phyloP scores from a whole-genome alignment of 208 protist genomes.

The Leishmania lainsoni region DNA sequence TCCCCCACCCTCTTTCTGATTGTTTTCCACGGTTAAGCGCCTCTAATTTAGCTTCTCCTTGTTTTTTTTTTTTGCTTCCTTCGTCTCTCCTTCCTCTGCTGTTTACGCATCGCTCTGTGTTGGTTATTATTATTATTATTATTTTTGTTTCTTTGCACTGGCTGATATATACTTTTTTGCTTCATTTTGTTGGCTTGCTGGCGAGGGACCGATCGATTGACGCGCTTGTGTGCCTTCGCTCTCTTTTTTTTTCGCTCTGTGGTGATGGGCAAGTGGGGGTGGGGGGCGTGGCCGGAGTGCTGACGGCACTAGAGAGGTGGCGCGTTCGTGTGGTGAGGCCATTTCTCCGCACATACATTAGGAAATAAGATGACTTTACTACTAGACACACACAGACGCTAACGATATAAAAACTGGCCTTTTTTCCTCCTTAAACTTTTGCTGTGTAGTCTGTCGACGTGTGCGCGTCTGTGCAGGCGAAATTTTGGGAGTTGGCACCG shows the following conservation, averaged over 20 bases:
- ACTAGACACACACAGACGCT: neutral
- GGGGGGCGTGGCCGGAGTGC: no score
- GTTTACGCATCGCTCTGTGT: neutral
- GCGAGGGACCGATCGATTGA: neutral
- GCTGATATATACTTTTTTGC: neutral
- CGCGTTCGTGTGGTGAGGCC: neutral
- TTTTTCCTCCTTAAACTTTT: slow-evolving; percentile 2
- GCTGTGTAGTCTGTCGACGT: slow-evolving; percentile 1
- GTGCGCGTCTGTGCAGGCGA: neutral
- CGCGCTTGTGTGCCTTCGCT: slow-evolving; percentile 8
- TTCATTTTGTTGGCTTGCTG: no score
- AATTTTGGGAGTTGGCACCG: neutral
- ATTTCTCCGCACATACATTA: neutral
- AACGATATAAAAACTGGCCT: neutral
- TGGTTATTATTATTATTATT: neutral
- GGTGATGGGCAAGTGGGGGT: neutral
- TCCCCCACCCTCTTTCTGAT: slow-evolving; percentile 10
- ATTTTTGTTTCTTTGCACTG: neutral
- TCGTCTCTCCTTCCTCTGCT: slow-evolving; percentile 8
- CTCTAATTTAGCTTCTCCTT: slow-evolving; percentile 3
- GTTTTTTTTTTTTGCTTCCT: neutral
- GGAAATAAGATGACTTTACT: neutral
- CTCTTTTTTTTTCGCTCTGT: slow-evolving; percentile 4
- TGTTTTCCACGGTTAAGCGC: neutral
- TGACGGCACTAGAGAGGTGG: neutral